phyloP scores from a whole-genome alignment of 2,329 filamentous ascomycete genomes.

The Penicillium sp. region DNA sequence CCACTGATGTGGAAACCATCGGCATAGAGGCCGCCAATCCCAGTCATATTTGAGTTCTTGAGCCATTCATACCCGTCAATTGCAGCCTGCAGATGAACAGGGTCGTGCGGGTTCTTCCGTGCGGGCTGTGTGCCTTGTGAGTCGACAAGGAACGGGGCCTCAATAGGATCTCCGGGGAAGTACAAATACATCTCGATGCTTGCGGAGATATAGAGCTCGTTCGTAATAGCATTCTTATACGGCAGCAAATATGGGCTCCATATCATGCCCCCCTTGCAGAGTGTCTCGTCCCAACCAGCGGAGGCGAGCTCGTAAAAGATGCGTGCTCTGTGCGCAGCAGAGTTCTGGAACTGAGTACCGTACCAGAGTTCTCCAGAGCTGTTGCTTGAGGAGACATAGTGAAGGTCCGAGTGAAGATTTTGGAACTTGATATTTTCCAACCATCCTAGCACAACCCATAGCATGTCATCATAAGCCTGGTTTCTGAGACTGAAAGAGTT shows the following conservation, averaged over 20 bases:
- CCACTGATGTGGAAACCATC: conserved; percentile 82
- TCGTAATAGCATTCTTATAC: conserved; percentile 96
- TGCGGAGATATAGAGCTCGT: conserved; percentile 77
- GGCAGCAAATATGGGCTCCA: conserved; percentile 75
- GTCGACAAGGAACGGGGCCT: conserved; percentile 53
- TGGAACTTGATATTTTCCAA: conserved; percentile 72
- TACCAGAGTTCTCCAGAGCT: conserved; percentile 51
- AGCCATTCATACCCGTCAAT: conserved; percentile 76
- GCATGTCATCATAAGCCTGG: conserved; percentile 84
- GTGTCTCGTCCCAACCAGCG: conserved; percentile 67
- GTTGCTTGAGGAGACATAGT: conserved; percentile 41
- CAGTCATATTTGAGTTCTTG: conserved; percentile 68
- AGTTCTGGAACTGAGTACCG: conserved; percentile 62
- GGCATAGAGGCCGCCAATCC: conserved; percentile 62
- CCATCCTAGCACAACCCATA: conserved; percentile 92
- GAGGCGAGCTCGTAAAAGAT: conserved; percentile 77
- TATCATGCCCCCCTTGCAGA: conserved; percentile 80
- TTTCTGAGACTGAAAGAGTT: conserved; percentile 64
- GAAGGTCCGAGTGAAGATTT: conserved; percentile 55
- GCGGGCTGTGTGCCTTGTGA: conserved; percentile 20
- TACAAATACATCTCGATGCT: conserved; percentile 83
- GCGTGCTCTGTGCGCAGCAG: conserved; percentile 73
- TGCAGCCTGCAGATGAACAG: conserved; percentile 62
- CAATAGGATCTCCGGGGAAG: conserved; percentile 70
- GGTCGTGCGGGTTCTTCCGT: conserved; percentile 44